Conservation (phyloP, 306 rosid species). For the Chamaecrista fasciculata region DNA sequence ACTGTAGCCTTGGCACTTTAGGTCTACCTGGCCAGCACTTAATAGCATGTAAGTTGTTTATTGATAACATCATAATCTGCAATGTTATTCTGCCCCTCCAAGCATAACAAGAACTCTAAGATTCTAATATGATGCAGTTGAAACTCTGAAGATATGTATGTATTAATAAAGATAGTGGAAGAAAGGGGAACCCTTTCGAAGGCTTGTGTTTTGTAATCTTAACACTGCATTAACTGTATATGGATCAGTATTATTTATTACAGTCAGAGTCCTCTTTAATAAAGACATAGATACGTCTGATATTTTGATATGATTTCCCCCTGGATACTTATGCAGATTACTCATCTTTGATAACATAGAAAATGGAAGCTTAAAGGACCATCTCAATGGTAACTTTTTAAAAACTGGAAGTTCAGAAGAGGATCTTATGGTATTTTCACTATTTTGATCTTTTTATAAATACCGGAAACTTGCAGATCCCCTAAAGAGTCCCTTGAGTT, state of each 20-base stretch:
- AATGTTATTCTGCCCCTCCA: background rate
- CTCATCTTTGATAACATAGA: conserved; percentile 69
- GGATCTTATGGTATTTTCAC: background rate
- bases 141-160: background rate
- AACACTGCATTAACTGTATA: background rate
- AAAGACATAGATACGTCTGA: background rate
- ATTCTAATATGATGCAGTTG: background rate
- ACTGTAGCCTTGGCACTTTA: background rate
- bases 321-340: conserved; percentile 48
- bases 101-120: background rate
- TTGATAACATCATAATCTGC: background rate
- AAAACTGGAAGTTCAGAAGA: conserved; percentile 14
- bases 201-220: background rate
- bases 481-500: conserved; percentile 72
- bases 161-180: background rate
- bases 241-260: background rate
- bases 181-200: background rate
- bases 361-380: conserved; percentile 89
- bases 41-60: background rate
- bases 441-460: conserved; percentile 21
- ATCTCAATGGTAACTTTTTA: conserved; percentile 64
- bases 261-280: background rate
- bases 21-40: background rate
- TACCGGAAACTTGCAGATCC: conserved; percentile 57
- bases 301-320: background rate